Evolutionary conservation across 192 early-diverging fungal species (phyloP), one percentile per base, ranked within the genome.

Genomic region (Backusella psychrophila): DNA sequence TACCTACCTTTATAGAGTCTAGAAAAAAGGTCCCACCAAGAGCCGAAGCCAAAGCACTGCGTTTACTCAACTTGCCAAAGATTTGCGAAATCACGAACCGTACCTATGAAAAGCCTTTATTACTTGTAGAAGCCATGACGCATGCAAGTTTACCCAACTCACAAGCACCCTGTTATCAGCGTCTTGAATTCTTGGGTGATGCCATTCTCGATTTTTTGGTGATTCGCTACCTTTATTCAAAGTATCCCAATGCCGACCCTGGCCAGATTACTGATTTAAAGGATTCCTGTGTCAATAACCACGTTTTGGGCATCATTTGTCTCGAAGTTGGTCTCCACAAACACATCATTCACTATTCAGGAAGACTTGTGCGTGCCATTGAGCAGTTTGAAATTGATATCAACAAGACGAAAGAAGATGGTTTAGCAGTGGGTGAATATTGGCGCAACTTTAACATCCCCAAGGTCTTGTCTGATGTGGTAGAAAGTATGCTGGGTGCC

Each of bases 401-500:
- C 9, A 71, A 85, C 36, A 46, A 76, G 34, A 75, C 84, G 72
- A 71, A 80, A 66, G 66, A 83, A 0, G 44, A 65, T 11, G 80
- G 78, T 1, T 59, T 80, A 66, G 41, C 74, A 74, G 66, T 82
- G 77, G 74, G 89, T 11, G 92, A 95, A 69, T 96, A 92, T 75
- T 95, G 95, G 96, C 84, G 86, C 42, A 81, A 91, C 38, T 76
- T 94, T n/a, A 84, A 85, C 11, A 89, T 95, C n/a, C 97, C 97
- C 26, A 98, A 98, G 74, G 92, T 94, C 0, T 77, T 95, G 53
- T 92, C 92, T 8, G 97, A 98, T 84, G 78, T 97, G 1, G 86
- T 96, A n/a, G 97, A 98, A 81, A 91, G 93, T 44, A 87, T 96
- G 44, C 44, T 96, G 14, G 97, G 97, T 3, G 96, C 97, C 6